Conservation (phyloP, 2,329 filamentous ascomycete genomes). For the Venturia oleaginea region DNA sequence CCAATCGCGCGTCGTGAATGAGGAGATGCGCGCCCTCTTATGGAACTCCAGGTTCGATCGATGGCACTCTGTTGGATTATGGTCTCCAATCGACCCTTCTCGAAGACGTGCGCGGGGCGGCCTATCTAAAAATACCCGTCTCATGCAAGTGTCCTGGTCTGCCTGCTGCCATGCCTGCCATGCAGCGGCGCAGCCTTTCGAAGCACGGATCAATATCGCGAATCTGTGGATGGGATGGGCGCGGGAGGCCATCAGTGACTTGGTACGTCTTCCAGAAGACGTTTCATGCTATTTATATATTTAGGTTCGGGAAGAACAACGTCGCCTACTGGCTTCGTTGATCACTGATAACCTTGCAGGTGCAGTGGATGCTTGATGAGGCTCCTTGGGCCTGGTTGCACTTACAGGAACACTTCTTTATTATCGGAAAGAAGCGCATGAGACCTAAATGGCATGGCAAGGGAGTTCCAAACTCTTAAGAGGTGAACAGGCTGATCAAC, state of each 20-base stretch:
- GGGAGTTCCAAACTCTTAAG: background rate
- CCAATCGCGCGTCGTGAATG: background rate
- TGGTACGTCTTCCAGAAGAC: background rate
- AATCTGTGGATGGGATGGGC: background rate
- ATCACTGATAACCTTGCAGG: background rate
- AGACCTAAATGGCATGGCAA: background rate
- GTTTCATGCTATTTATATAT: conserved; percentile 1
- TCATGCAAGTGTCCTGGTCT: conserved; percentile 1
- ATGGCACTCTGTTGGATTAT: background rate
- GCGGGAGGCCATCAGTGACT: background rate
- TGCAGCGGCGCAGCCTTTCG: background rate
- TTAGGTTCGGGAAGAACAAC: background rate
- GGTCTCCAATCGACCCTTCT: background rate
- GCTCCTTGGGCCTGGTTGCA: background rate
- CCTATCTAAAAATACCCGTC: background rate
- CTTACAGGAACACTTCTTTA: background rate
- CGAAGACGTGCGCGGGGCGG: background rate
- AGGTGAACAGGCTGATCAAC: background rate
- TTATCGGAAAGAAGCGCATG: background rate
- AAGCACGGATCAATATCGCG: background rate
- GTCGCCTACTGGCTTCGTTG: background rate
- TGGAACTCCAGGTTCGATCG: background rate
- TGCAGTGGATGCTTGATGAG: background rate
- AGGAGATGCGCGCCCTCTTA: background rate
- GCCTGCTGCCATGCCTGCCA: too few relatives aligned